A percentile compares a stretch with the other conserved stretches of the same genome.
Conservation (phyloP, 441 rosid species). For the Cnidoscolus chayamansa region DNA sequence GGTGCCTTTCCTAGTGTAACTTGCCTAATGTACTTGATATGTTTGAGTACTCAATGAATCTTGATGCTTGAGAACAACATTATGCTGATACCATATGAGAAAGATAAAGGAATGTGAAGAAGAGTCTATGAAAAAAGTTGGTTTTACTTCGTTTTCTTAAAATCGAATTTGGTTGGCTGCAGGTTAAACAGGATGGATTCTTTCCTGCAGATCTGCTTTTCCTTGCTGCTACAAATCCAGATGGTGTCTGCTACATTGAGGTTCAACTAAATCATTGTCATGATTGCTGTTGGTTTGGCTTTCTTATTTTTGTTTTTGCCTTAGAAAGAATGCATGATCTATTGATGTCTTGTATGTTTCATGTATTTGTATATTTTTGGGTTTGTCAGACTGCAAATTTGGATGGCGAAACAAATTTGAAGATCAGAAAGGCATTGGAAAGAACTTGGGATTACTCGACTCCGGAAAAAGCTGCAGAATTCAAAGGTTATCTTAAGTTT, state of each 20-base stretch:
- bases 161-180: slow-evolving; percentile 32
- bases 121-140: too few species aligned
- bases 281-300: neutral
- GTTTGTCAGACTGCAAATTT: slow-evolving; percentile 85
- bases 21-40: neutral
- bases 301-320: slow-evolving; percentile 4
- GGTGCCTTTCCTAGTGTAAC: neutral
- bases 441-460: slow-evolving; percentile 94
- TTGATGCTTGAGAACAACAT: neutral
- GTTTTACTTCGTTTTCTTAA: neutral
- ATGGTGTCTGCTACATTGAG: slow-evolving; percentile 97
- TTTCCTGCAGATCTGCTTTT: slow-evolving; percentile 96
- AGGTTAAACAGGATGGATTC: slow-evolving; percentile 89
- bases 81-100: neutral
- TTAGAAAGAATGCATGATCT: neutral
- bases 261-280: slow-evolving; percentile 30
- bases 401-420: slow-evolving; percentile 99
- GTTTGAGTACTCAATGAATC: neutral
- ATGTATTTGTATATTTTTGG: slow-evolving; percentile 21
- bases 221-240: slow-evolving; percentile 85
- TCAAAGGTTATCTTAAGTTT: slow-evolving; percentile 56
- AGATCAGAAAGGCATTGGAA: slow-evolving; percentile 97
- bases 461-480: slow-evolving; percentile 84
- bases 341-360: slow-evolving; percentile 7
- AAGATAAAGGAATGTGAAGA: too few species aligned